Evolutionary conservation across 2,329 filamentous ascomycete species (phyloP).

Genomic region (Metarhizium brunneum): DNA sequence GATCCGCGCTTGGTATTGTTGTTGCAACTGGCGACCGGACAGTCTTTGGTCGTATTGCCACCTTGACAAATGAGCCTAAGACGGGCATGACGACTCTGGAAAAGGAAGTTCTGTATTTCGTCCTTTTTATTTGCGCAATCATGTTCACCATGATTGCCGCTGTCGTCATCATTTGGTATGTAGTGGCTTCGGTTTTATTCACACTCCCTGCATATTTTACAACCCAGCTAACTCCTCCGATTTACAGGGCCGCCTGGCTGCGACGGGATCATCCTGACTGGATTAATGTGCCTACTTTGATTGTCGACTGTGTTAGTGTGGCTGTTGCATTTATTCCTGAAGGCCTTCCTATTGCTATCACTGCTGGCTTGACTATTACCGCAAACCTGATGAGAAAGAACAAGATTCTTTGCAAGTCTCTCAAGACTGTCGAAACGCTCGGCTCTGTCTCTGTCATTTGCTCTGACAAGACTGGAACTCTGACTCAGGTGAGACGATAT

Average conservation of each 20-base stretch:
- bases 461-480: constrained; percentile 67
- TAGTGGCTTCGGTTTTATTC: background rate
- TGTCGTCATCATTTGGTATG: constrained; percentile 57
- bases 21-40: constrained; percentile 65
- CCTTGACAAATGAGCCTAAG: constrained; percentile 60
- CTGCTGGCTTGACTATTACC: constrained; percentile 63
- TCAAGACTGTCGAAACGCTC: constrained; percentile 70
- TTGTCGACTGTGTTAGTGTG: constrained; percentile 63
- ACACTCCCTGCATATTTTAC: background rate
- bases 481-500: constrained; percentile 39
- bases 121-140: constrained; percentile 57
- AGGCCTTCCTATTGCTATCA: constrained; percentile 61
- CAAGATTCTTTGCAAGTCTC: constrained; percentile 69
- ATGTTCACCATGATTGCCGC: constrained; percentile 58
- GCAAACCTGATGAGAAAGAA: constrained; percentile 70
- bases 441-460: constrained; percentile 66
- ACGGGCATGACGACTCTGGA: constrained; percentile 60
- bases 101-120: constrained; percentile 64
- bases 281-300: constrained; percentile 63
- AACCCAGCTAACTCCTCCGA: background rate
- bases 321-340: constrained; percentile 71
- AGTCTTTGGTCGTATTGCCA: constrained; percentile 68
- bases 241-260: constrained; percentile 57
- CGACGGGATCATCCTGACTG: constrained; percentile 55
- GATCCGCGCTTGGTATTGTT: constrained; percentile 56